These are phyloP conservation scores for Candida tibetensis DNA, from an alignment of 805 yeast genomes.

Conservation along the genomic window DNA sequence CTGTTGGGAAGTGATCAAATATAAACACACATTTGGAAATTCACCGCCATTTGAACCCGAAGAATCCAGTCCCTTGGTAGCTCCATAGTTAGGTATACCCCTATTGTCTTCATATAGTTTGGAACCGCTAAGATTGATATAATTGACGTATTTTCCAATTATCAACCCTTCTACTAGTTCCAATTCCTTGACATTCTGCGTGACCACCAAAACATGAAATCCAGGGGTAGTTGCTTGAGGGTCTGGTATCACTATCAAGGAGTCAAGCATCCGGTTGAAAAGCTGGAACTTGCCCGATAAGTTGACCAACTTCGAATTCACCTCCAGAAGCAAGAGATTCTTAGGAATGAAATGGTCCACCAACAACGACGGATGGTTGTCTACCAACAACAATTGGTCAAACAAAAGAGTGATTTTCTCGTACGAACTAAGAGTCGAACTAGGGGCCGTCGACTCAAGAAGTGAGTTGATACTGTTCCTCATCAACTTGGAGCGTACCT, in stretches of 20 bases:
- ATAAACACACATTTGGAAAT: constrained; percentile 17
- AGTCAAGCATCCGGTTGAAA: constrained; percentile 49
- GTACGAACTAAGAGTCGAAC: constrained; percentile 1
- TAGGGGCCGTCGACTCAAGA: constrained; percentile 17
- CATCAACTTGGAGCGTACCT: constrained; percentile 19
- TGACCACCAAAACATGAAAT: constrained; percentile 43
- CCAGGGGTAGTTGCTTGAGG: constrained; percentile 2
- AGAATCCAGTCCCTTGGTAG: neutral
- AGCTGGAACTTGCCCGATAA: constrained; percentile 60
- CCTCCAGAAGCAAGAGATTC: constrained; percentile 62
- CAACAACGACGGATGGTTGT: constrained; percentile 66
- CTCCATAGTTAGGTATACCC: constrained; percentile 10
- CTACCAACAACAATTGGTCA: constrained; percentile 47
- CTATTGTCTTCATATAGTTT: constrained; percentile 48
- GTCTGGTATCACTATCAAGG: constrained; percentile 17
- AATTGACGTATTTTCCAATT: constrained; percentile 66
- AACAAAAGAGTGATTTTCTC: constrained; percentile 43
- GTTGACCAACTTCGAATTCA: constrained; percentile 50
- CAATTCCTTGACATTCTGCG: constrained; percentile 62
- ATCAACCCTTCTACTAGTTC: constrained; percentile 77
- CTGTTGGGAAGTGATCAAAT: constrained; percentile 31
- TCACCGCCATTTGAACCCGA: neutral
- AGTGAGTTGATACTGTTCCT: constrained; percentile 39
- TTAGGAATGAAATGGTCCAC: constrained; percentile 79
- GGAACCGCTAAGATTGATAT: constrained; percentile 65